phyloP scores from a whole-genome alignment of 192 early-diverging fungal species.

The Dissophora globulifera region DNA sequence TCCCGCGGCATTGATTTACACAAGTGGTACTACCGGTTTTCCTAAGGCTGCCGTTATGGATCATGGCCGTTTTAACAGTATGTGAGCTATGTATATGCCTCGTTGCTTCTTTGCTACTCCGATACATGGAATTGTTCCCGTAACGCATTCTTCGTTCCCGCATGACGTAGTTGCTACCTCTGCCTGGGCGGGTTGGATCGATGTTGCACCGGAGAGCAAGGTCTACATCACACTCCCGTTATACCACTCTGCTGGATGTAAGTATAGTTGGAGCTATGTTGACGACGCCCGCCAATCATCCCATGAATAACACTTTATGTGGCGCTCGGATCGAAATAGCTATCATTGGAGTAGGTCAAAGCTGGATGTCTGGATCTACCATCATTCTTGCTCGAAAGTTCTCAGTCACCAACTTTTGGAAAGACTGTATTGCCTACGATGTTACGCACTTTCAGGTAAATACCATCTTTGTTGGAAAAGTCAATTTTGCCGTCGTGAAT shows the following conservation, averaged over 20 bases:
- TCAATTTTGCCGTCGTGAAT: neutral
- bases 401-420: slow-evolving; percentile 60
- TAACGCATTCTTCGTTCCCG: neutral
- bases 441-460: slow-evolving; percentile 58
- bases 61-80: slow-evolving; percentile 56
- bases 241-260: slow-evolving; percentile 71
- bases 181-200: slow-evolving; percentile 18
- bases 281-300: too few relatives aligned
- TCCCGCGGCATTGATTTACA: slow-evolving; percentile 54
- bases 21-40: slow-evolving; percentile 70
- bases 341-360: slow-evolving; percentile 36
- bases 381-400: slow-evolving; percentile 68
- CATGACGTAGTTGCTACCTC: slow-evolving; percentile 34
- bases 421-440: slow-evolving; percentile 58
- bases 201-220: slow-evolving; percentile 50
- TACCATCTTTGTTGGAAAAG: too few relatives aligned
- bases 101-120: too few relatives aligned
- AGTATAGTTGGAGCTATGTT: too few relatives aligned
- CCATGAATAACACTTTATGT: too few relatives aligned
- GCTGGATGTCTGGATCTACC: slow-evolving; percentile 52
- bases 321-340: too few relatives aligned
- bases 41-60: slow-evolving; percentile 68
- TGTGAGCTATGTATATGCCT: slow-evolving; percentile 10
- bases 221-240: slow-evolving; percentile 70
- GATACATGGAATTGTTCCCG: too few relatives aligned